Conservation (phyloP, 257 asterid genomes). For the Lithospermum erythrorhizon region DNA sequence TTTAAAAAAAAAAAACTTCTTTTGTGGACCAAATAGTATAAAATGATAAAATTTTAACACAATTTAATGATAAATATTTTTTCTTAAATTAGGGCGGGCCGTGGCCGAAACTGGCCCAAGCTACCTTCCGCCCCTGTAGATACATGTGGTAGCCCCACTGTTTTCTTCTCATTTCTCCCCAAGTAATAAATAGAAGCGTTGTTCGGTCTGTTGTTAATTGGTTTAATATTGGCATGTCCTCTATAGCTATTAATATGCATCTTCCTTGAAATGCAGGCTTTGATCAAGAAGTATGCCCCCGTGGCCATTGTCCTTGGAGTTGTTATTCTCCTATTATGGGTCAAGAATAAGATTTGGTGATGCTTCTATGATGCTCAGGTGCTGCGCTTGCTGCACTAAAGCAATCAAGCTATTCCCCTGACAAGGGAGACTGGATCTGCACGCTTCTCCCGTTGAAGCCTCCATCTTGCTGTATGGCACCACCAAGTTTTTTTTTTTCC, state of each 20-base stretch:
- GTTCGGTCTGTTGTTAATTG: background rate
- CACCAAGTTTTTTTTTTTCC: background rate
- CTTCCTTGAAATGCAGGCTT: slow-evolving; percentile 37
- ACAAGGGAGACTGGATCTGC: background rate
- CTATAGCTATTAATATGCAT: background rate
- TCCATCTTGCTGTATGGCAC: background rate
- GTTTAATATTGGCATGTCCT: background rate
- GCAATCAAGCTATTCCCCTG: background rate
- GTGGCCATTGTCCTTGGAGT: slow-evolving; percentile 81
- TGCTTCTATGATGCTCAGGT: slow-evolving; percentile 2
- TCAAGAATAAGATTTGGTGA: slow-evolving; percentile 81
- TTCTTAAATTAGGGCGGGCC: too few relatives aligned
- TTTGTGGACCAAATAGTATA: too few relatives aligned
- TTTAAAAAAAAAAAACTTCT: too few relatives aligned
- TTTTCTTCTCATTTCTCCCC: too few relatives aligned
- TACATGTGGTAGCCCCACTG: too few relatives aligned
- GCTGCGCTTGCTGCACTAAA: background rate
- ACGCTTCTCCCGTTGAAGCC: background rate
- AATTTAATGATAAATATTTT: too few relatives aligned
- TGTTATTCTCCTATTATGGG: slow-evolving; percentile 75
- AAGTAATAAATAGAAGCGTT: background rate
- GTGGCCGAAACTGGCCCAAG: too few relatives aligned
- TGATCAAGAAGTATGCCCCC: slow-evolving; percentile 93
- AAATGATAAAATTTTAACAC: too few relatives aligned
- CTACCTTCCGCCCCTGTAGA: too few relatives aligned